Evolutionary conservation across 2,329 filamentous ascomycete species (phyloP), one percentile per base, ranked within the genome.

Genomic region (Westerdykella aurantiaca): DNA sequence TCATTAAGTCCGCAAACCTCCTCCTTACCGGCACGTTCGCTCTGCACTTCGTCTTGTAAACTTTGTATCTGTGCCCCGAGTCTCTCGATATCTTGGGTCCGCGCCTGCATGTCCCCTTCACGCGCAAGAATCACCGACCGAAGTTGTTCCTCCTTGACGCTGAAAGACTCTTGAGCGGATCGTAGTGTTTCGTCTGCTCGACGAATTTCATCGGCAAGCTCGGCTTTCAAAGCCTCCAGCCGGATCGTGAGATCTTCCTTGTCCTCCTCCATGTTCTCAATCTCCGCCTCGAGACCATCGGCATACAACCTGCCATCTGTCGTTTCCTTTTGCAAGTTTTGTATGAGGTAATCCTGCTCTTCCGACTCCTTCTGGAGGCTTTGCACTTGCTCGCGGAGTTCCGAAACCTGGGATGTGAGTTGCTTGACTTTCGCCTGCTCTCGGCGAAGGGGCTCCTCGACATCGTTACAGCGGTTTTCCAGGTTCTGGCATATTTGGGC

Each of bases 401-500:
- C 50, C 7, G 61, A 46, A 3, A 70, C 57, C 44, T 59, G 42
- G 9, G 51, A 45, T 37, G 69, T 53, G 12, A 71, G 53, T 17
- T 58, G 52, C 34, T 51, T 43, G n/a, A 57, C 62, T 40, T 58
- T 69, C 13, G 61, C 56, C 43, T 66, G 61, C 50, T 76, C 75
- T 13, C 64, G 61, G 4, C 69, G 69, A 11, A 82, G 63, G 5
- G 79, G 79, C 39, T 69, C 69, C 59, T 82, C 79, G 2, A 76
- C 68, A 25, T 70, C 71, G 29, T 74, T 69, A 53, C 79, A 82
- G 6, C 79, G 72, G 9, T 62, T 63, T 51, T 82, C 79, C 1
- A 82, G 65, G 44, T 80, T 77, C 18, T 71, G 69, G 52, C 78
- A 81, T 11, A 77, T 72, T 29, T 75, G 69, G 13, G 72, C 68